Evolutionary conservation across 257 asterid species (phyloP).

Genomic region (Schizonepeta tenuifolia): DNA sequence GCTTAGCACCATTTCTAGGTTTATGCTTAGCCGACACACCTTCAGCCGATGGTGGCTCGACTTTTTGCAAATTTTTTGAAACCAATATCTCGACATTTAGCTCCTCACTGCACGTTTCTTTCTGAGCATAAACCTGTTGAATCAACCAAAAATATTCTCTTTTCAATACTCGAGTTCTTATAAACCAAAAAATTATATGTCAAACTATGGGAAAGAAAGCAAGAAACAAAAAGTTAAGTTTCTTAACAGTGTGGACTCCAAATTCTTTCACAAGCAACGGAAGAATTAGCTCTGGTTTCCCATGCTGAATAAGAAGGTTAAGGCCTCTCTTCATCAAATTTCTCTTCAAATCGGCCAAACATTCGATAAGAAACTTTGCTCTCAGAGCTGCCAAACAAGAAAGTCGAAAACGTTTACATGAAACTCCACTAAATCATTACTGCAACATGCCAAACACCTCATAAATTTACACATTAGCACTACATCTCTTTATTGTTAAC

Average conservation of each 20-base stretch:
- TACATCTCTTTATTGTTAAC: not conserved
- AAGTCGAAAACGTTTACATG: conserved; percentile 27
- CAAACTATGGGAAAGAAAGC: not conserved
- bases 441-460: not conserved
- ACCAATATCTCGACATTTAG: conserved; percentile 71
- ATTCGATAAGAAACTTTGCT: conserved; percentile 76
- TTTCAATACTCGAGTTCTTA: not conserved
- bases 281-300: conserved; percentile 85
- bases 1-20: conserved; percentile 40
- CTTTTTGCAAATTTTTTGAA: conserved; percentile 46
- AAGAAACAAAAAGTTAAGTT: not conserved
- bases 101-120: conserved; percentile 98
- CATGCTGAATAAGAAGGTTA: conserved; percentile 75
- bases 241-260: conserved; percentile 82
- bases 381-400: conserved; percentile 70
- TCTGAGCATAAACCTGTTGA: conserved; percentile 87
- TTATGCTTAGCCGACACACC: conserved; percentile 35
- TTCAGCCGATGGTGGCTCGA: conserved; percentile 34
- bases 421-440: not conserved
- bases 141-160: conserved; percentile 18
- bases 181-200: not conserved
- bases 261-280: conserved; percentile 74
- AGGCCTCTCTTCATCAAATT: conserved; percentile 72
- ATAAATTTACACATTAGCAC: not conserved
- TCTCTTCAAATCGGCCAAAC: conserved; percentile 71